A percentile compares a stretch with the other conserved stretches of the same genome.
These are phyloP conservation scores for Xylariomycetidae sp. DNA, from an alignment of 2,329 filamentous ascomycete genomes.

Conservation along the genomic window DNA sequence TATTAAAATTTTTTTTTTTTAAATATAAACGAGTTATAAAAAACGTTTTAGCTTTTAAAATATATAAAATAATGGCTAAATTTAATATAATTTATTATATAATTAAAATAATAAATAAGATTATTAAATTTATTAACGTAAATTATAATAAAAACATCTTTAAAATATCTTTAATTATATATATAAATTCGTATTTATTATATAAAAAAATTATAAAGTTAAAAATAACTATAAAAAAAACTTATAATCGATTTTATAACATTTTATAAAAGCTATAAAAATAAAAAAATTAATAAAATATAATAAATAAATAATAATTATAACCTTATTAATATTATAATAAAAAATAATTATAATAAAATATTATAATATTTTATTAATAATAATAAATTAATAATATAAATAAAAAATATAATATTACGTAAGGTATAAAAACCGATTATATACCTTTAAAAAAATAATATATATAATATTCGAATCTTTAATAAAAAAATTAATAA, in stretches of 20 bases:
- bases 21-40: constrained; percentile 2
- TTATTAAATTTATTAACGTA: not conserved
- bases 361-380: constrained; percentile 1
- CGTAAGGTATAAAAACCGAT: not conserved
- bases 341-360: constrained; percentile 1
- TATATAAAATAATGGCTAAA: constrained; percentile 1
- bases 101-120: not conserved
- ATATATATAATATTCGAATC: not conserved
- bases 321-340: constrained; percentile 2
- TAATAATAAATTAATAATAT: not conserved
- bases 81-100: constrained; percentile 2
- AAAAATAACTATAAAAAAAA: no score
- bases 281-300: constrained; percentile 2
- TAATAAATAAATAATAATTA: constrained; percentile 1
- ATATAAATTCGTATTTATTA: not conserved
- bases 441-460: not conserved
- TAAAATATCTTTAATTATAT: constrained; percentile 1
- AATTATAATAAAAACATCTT: constrained; percentile 1
- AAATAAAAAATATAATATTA: constrained; percentile 2
- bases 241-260: constrained; percentile 3
- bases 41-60: constrained; percentile 1
- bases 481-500: no score
- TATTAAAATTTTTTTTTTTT: not conserved
- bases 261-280: constrained; percentile 1
- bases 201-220: no score